Percentiles rank a stretch among this genome's conserved stretches.
phyloP scores from a whole-genome alignment of 768 basidiomycete genomes.

The Rhodosporidiobolus odoratus region DNA sequence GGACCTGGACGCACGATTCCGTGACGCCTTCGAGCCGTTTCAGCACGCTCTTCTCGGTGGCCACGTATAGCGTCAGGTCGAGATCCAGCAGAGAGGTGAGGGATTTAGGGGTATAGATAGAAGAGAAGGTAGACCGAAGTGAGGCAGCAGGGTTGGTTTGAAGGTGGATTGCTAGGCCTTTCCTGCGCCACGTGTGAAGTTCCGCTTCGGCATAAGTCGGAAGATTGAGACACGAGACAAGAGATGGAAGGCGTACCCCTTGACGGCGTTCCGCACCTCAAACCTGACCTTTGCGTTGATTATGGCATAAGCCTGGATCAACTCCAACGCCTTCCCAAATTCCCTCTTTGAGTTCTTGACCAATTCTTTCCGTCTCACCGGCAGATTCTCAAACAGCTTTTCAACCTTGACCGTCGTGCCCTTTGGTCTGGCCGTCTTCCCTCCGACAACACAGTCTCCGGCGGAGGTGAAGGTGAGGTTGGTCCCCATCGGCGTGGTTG shows the following conservation, averaged over 20 bases:
- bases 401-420: conserved; percentile 76
- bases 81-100: conserved; percentile 71
- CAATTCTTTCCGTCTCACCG: conserved; percentile 87
- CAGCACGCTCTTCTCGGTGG: conserved; percentile 57
- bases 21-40: conserved; percentile 28
- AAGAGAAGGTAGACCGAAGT: conserved; percentile 59
- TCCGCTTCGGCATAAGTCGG: neutral
- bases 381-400: conserved; percentile 70
- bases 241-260: conserved; percentile 56
- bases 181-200: neutral
- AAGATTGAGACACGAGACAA: neutral
- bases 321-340: conserved; percentile 71
- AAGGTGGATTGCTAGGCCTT: conserved; percentile 54
- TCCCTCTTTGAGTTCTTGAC: conserved; percentile 84
- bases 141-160: conserved; percentile 65
- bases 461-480: conserved; percentile 51
- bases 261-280: conserved; percentile 63
- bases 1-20: neutral
- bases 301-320: conserved; percentile 83
- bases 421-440: conserved; percentile 44
- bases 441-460: conserved; percentile 24
- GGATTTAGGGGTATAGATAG: conserved; percentile 79
- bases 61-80: conserved; percentile 63
- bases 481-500: conserved; percentile 71
- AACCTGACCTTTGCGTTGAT: conserved; percentile 67